Evolutionary conservation across 2,329 filamentous ascomycete species (phyloP).

Genomic region (Xylariales sp.): DNA sequence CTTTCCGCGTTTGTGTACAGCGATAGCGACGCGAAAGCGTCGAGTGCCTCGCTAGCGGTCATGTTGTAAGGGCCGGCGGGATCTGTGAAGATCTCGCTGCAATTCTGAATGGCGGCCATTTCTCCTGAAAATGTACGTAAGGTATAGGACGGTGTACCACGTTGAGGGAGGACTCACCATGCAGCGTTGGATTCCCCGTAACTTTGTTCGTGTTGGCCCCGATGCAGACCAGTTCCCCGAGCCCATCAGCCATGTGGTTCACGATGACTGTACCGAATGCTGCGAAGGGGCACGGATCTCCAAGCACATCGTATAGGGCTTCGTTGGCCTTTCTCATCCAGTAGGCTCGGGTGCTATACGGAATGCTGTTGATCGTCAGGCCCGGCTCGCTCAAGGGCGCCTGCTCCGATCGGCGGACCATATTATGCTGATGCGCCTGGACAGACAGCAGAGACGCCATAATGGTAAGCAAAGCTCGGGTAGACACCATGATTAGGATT

Average conservation of each 20-base stretch:
- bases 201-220: constrained; percentile 40
- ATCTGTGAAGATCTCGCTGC: constrained; percentile 42
- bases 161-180: constrained; percentile 31
- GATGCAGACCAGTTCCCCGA: constrained; percentile 44
- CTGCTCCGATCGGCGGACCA: constrained; percentile 9
- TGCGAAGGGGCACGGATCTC: constrained; percentile 46
- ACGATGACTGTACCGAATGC: constrained; percentile 52
- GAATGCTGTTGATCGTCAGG: constrained; percentile 14
- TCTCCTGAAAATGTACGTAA: constrained; percentile 34
- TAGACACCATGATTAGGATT: background rate
- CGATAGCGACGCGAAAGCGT: constrained; percentile 41
- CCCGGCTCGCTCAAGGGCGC: constrained; percentile 1
- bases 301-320: constrained; percentile 27
- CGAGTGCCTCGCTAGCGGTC: constrained; percentile 32
- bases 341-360: constrained; percentile 35
- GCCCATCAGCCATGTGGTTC: constrained; percentile 42
- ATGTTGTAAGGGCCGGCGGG: constrained; percentile 39
- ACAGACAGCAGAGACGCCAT: background rate
- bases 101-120: constrained; percentile 51
- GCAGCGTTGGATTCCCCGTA: constrained; percentile 48
- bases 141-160: background rate
- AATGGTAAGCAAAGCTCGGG: background rate
- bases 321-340: constrained; percentile 50
- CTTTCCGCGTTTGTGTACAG: constrained; percentile 54
- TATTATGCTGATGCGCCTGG: constrained; percentile 4